Conservation (phyloP, 176 grass and related monocot species). For the Aegilops bicornis region DNA sequence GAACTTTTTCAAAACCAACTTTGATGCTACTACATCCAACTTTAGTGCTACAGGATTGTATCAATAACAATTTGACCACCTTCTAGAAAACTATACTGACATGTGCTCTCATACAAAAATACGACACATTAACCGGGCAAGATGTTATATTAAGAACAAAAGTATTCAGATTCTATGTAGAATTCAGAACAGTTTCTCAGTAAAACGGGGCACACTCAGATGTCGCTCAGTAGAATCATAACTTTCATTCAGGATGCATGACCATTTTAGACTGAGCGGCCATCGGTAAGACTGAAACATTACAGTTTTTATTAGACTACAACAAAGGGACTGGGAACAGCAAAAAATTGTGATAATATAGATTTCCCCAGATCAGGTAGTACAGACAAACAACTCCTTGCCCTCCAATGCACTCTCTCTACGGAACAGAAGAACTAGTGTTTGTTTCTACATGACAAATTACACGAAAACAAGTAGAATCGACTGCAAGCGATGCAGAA, state of each 20-base stretch:
- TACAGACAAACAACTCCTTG: constrained; percentile 24
- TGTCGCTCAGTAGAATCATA: not conserved
- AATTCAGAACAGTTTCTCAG: too few species aligned
- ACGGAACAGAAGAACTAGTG: constrained; percentile 2
- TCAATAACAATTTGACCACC: too few species aligned
- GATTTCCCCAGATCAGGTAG: not conserved
- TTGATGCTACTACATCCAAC: too few species aligned
- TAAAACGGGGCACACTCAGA: not conserved
- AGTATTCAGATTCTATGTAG: too few species aligned
- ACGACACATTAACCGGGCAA: too few species aligned
- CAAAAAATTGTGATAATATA: not conserved
- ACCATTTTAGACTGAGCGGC: not conserved
- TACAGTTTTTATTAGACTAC: not conserved
- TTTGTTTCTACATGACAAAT: constrained; percentile 30
- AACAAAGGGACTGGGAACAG: not conserved
- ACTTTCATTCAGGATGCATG: not conserved
- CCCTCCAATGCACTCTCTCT: constrained; percentile 25
- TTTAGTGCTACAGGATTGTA: too few species aligned
- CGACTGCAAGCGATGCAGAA: constrained; percentile 41
- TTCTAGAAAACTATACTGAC: too few species aligned
- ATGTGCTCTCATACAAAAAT: too few species aligned
- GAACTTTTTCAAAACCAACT: too few species aligned
- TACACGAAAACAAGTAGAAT: constrained; percentile 28
- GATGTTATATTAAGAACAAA: too few species aligned
- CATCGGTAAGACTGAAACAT: not conserved